Percentiles rank a stretch among this genome's conserved stretches.
Evolutionary conservation across 1,284 basidiomycete species (phyloP).

Genomic region (Papiliotrema flavescens): DNA sequence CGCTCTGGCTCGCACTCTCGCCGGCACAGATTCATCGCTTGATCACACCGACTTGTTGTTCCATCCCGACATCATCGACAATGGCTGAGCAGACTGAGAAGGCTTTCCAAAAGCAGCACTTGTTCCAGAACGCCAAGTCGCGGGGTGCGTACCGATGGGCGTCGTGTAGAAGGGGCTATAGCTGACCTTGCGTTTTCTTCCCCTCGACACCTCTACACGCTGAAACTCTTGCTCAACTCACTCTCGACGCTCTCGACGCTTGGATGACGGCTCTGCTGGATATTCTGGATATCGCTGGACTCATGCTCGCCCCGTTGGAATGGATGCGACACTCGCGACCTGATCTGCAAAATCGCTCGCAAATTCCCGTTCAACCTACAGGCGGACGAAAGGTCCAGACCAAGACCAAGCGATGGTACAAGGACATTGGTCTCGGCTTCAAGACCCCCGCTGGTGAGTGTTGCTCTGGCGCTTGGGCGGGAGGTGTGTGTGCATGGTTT

Average conservation of each 20-base stretch:
- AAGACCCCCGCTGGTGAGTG: constrained; percentile 70
- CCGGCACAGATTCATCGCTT: background rate
- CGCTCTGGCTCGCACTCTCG: too few species aligned
- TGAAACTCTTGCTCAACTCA: background rate
- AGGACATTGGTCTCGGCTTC: constrained; percentile 95
- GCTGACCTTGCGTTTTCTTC: background rate
- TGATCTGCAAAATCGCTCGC: background rate
- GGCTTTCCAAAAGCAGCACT: constrained; percentile 93
- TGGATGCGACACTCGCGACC: background rate
- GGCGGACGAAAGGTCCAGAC: constrained; percentile 85
- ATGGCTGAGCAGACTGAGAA: constrained; percentile 73
- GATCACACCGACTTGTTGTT: background rate
- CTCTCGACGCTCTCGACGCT: background rate
- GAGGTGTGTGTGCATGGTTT: background rate
- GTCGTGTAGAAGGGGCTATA: background rate
- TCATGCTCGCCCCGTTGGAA: background rate
- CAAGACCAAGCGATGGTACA: constrained; percentile 98
- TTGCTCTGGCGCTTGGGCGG: background rate
- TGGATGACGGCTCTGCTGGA: background rate
- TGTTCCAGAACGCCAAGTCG: constrained; percentile 97
- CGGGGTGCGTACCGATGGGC: constrained; percentile 62
- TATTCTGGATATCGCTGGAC: background rate
- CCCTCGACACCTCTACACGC: background rate
- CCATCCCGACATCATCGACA: constrained; percentile 15
- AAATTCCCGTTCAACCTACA: constrained; percentile 37